These are phyloP conservation scores for Monilinia polystroma DNA, from an alignment of 2,329 filamentous ascomycete species.

Conservation along the genomic window DNA sequence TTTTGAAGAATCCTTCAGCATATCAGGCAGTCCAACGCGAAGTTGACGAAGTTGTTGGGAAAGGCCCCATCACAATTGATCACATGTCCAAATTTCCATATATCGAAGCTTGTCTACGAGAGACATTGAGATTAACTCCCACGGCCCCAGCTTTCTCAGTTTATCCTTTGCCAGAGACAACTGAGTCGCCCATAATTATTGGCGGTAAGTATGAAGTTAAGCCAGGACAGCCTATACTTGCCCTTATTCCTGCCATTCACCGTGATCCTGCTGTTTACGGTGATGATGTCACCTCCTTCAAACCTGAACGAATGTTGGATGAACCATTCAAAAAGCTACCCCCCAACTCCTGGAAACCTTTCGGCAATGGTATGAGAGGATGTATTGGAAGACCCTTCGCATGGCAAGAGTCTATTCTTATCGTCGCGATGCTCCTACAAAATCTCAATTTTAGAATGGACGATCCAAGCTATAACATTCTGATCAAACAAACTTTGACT, in stretches of 20 bases:
- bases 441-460: conserved; percentile 67
- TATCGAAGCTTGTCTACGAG: conserved; percentile 63
- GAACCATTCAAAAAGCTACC: conserved; percentile 66
- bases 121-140: conserved; percentile 58
- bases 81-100: conserved; percentile 60
- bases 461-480: conserved; percentile 59
- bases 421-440: conserved; percentile 64
- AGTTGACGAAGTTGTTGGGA: conserved; percentile 53
- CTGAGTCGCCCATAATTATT: conserved; percentile 41
- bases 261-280: conserved; percentile 65
- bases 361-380: conserved; percentile 68
- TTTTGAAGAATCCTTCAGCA: conserved; percentile 51
- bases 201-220: conserved; percentile 38
- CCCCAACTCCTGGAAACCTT: conserved; percentile 68
- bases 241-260: conserved; percentile 43
- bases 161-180: conserved; percentile 42
- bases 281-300: conserved; percentile 63
- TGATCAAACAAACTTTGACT: conserved; percentile 57
- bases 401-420: conserved; percentile 68
- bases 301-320: conserved; percentile 70
- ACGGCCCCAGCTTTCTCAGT: conserved; percentile 49
- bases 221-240: conserved; percentile 50
- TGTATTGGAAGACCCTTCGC: conserved; percentile 75
- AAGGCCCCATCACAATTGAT: conserved; percentile 46
- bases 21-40: conserved; percentile 51